Percentiles rank a stretch among this genome's conserved stretches.
Conservation (phyloP, 805 yeast species). For the Lachancea meyersii region DNA sequence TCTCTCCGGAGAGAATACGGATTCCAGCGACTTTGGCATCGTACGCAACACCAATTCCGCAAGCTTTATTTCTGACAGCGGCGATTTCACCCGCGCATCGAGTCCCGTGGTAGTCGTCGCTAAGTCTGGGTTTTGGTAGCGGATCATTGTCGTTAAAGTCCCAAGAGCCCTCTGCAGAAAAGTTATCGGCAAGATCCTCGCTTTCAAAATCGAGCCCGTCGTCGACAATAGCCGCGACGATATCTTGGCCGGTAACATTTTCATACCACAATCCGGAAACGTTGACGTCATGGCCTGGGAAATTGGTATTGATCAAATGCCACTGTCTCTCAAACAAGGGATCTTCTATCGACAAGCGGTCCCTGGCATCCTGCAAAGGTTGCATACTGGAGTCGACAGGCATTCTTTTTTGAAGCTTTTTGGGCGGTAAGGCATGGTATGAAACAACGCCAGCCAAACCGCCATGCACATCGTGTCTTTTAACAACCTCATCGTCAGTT, state of each 20-base stretch:
- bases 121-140: slow-evolving; percentile 72
- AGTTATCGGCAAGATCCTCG: slow-evolving; percentile 64
- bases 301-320: slow-evolving; percentile 76
- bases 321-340: slow-evolving; percentile 83
- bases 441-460: slow-evolving; percentile 29
- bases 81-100: slow-evolving; percentile 98
- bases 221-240: slow-evolving; percentile 84
- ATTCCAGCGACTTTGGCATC: slow-evolving; percentile 83
- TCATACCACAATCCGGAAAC: slow-evolving; percentile 80
- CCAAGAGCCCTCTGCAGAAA: slow-evolving; percentile 78
- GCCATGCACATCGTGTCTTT: slow-evolving; percentile 4
- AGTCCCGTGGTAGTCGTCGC: slow-evolving; percentile 90
- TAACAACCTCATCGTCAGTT: slow-evolving; percentile 8
- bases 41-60: slow-evolving; percentile 98
- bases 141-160: slow-evolving; percentile 77
- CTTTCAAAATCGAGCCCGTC: slow-evolving; percentile 87
- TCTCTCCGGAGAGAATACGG: slow-evolving; percentile 74
- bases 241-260: slow-evolving; percentile 73
- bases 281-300: slow-evolving; percentile 80
- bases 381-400: slow-evolving; percentile 58
- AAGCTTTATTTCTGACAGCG: slow-evolving; percentile 68
- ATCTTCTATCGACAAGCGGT: slow-evolving; percentile 60
- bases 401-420: slow-evolving; percentile 46
- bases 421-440: slow-evolving; percentile 51
- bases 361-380: slow-evolving; percentile 41